Evolutionary conservation across 78 protist genomes (phyloP).

Genomic region (Corallochytrium limacisporum): DNA sequence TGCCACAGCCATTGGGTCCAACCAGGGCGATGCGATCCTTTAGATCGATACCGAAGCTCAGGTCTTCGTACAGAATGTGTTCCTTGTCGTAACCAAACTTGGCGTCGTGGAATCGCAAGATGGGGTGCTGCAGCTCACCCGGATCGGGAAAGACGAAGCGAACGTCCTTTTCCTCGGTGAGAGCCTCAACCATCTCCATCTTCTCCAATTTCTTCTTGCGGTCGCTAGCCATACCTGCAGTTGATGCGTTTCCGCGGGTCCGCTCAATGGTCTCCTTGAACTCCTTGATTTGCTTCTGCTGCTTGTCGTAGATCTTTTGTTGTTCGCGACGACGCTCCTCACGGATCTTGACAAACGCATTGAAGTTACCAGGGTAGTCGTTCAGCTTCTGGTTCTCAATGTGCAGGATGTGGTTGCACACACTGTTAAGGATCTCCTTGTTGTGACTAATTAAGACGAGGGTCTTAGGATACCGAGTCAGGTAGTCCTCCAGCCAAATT

Average conservation of each 20-base stretch:
- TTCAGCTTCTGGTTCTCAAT: constrained; percentile 34
- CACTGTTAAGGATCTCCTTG: constrained; percentile 69
- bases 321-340: constrained; percentile 53
- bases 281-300: constrained; percentile 81
- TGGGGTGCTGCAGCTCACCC: constrained; percentile 69
- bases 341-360: constrained; percentile 41
- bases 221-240: no score
- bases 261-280: constrained; percentile 73
- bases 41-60: constrained; percentile 63
- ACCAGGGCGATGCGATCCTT: constrained; percentile 75
- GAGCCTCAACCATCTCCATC: constrained; percentile 78
- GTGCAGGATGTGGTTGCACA: constrained; percentile 74
- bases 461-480: constrained; percentile 38
- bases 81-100: constrained; percentile 70
- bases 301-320: constrained; percentile 56
- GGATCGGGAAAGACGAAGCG: constrained; percentile 59
- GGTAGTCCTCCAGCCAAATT: constrained; percentile 77
- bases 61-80: constrained; percentile 44
- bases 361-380: constrained; percentile 66
- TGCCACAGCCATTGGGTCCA: constrained; percentile 94
- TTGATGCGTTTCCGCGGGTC: constrained; percentile 42
- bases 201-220: no score
- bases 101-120: constrained; percentile 54
- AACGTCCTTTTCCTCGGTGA: constrained; percentile 36
- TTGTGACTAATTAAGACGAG: constrained; percentile 71